These are phyloP conservation scores for Leccinum boreale DNA, from an alignment of 768 basidiomycete species.

Conservation along the genomic window DNA sequence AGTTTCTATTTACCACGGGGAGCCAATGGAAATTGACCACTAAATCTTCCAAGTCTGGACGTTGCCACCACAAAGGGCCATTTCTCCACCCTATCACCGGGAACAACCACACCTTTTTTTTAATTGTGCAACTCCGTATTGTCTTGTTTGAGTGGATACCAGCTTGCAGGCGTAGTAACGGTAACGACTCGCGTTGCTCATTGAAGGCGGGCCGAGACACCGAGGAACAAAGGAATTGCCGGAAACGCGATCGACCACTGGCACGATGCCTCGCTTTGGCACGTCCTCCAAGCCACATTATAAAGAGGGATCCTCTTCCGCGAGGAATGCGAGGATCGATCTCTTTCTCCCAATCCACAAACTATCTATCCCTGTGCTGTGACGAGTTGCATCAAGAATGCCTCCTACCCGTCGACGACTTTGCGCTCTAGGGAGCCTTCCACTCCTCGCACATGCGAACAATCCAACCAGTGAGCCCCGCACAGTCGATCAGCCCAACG, in stretches of 20 bases:
- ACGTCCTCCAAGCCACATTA: not conserved
- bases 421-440: slow-evolving; percentile 20
- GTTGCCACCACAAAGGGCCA: not conserved
- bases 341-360: not conserved
- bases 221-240: slow-evolving; percentile 7
- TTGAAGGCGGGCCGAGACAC: not conserved
- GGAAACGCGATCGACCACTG: not conserved
- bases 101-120: not conserved
- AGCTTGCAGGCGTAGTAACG: not conserved
- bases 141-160: slow-evolving; percentile 10
- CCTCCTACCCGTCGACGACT: slow-evolving; percentile 20
- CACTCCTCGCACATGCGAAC: slow-evolving; percentile 19
- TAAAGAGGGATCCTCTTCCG: slow-evolving; percentile 5
- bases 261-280: not conserved
- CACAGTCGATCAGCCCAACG: not conserved
- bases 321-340: not conserved
- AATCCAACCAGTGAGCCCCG: slow-evolving; percentile 24
- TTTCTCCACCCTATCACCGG: slow-evolving; percentile 1
- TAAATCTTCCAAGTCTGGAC: too few species aligned
- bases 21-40: not conserved
- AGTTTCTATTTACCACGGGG: too few species aligned
- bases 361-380: not conserved
- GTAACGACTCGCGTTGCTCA: not conserved
- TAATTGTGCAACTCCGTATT: slow-evolving; percentile 11
- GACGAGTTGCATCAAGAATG: slow-evolving; percentile 8